Evolutionary conservation across 2,329 filamentous ascomycete species (phyloP).

Genomic region (Pestalotiopsis sp.): DNA sequence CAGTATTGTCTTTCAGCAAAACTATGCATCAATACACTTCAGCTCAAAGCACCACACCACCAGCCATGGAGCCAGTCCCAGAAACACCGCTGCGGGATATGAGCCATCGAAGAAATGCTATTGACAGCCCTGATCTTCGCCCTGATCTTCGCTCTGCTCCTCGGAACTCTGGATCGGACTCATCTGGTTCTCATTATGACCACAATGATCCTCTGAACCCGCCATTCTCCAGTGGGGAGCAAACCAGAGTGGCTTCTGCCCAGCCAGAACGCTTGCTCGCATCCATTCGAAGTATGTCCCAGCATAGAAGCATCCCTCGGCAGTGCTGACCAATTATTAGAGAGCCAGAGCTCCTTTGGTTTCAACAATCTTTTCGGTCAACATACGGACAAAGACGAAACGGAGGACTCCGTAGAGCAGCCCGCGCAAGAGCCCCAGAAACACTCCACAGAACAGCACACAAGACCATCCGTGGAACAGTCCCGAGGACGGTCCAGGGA

Average conservation of each 20-base stretch:
- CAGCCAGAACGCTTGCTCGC: neutral
- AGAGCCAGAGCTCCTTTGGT: too few species aligned
- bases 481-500: too few species aligned
- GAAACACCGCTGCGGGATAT: too few species aligned
- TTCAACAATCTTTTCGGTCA: too few species aligned
- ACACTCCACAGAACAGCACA: too few species aligned
- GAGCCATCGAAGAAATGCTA: neutral
- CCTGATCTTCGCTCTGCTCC: neutral
- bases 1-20: neutral
- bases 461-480: too few species aligned
- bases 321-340: neutral
- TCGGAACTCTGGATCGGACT: too few species aligned
- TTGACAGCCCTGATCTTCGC: neutral
- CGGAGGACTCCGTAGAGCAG: too few species aligned
- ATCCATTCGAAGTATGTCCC: neutral
- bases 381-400: too few species aligned
- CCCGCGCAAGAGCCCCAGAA: too few species aligned
- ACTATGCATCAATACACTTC: neutral
- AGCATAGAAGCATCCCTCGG: neutral
- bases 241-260: neutral
- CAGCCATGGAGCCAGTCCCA: too few species aligned
- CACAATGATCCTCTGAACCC: neutral
- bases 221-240: neutral
- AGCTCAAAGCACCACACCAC: neutral
- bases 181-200: too few species aligned